Base-by-base conservation (phyloP, 495 filamentous ascomycete species). In the Lichenothelia convexa region DNA sequence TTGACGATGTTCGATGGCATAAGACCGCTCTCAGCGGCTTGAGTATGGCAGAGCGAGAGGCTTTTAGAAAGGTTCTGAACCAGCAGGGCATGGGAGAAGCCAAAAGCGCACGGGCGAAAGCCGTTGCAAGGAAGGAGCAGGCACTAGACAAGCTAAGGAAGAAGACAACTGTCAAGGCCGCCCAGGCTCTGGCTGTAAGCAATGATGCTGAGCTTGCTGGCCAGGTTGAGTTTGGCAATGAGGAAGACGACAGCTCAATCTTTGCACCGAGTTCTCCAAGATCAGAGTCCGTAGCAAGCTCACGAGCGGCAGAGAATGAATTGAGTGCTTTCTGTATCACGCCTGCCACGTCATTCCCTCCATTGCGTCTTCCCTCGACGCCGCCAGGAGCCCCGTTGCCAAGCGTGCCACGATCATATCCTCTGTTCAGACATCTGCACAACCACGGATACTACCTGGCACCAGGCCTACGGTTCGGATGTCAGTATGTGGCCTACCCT, bases 391-490 rank as follows among this genome's bases (percentile, higher is more conserved):
- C 38, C 13, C 27, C 19, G 20, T 23, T 51, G 0, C 68, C 68
- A 5, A 38, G 54, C 31, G 65, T 68, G 3, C 66, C 67, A 3
- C 41, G 56, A 1, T 70, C 63, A 0, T 73, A 73, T 39, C 64
- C 72, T 6, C 56, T 85, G n/a, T 81, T 73, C 59, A 68, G 65
- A 12, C 74, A 89, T 50, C 66, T 95, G 15, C 85, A 94, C 46
- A 58, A 65, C 5, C 59, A 68, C 11, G 77, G 74, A 23, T 97
- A 93, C 55, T 97, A 78, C 59, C 68, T 91, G 26, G 79, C 78
- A 29, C 91, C 89, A 1, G 89, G 91, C 6, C 64, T 97, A 20
- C 80, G 89, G 18, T 97, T 97, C 48, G 89, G 89, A 21, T 91
- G 84, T 48, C 74, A 93, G 50, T 93, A 83, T 58, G 77, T 80